Conservation (phyloP, 2,329 filamentous ascomycete species). For the Diplodia sapinea region DNA sequence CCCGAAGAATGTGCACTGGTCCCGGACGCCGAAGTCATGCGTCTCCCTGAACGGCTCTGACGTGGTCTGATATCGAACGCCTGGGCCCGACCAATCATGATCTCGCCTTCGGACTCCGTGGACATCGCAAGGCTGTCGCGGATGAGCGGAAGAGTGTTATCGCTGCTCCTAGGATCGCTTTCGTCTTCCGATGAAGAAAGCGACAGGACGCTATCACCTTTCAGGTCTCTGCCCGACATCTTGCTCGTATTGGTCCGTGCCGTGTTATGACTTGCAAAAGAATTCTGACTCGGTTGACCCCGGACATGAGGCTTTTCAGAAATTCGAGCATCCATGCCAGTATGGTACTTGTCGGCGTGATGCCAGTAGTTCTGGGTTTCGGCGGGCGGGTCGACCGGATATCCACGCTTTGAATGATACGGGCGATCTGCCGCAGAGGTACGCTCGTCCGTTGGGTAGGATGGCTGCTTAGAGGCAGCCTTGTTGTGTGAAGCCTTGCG, state of each 20-base stretch:
- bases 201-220: conserved; percentile 48
- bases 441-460: background rate
- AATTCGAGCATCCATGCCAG: background rate
- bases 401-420: background rate
- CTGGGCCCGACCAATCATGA: conserved; percentile 47
- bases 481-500: conserved; percentile 7
- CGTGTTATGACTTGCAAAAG: conserved; percentile 8
- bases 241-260: conserved; percentile 16
- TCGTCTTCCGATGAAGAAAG: conserved; percentile 48
- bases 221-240: conserved; percentile 40
- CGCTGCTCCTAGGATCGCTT: conserved; percentile 29
- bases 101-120: conserved; percentile 42
- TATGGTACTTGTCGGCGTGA: conserved; percentile 1
- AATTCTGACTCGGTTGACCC: conserved; percentile 14
- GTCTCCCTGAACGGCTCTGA: background rate
- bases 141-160: conserved; percentile 34
- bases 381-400: background rate
- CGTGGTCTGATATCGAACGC: conserved; percentile 44
- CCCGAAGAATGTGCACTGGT: conserved; percentile 44
- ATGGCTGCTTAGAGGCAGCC: background rate
- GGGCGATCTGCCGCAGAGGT: background rate
- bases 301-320: conserved; percentile 14
- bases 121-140: conserved; percentile 41
- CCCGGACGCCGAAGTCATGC: conserved; percentile 36
- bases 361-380: background rate